A percentile compares a stretch with the other conserved stretches of the same genome.
These are phyloP conservation scores for Trichoderma citrinoviride DNA, from an alignment of 2,329 filamentous ascomycete genomes.

Conservation along the genomic window DNA sequence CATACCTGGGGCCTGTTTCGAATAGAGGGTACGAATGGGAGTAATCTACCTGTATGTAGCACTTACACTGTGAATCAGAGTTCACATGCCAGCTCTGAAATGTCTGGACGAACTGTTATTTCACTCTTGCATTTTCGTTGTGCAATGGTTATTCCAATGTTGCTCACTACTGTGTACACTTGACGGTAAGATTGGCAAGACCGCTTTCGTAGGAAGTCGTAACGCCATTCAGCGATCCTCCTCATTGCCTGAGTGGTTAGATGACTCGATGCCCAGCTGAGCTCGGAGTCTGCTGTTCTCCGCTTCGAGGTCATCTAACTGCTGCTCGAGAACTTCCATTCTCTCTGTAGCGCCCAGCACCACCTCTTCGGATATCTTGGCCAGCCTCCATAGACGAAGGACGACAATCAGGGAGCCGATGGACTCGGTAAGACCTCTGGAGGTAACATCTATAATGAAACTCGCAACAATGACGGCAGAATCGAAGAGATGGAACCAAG, in stretches of 20 bases:
- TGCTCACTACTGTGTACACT: background rate
- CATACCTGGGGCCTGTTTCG: slow-evolving; percentile 13
- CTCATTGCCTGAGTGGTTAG: slow-evolving; percentile 23
- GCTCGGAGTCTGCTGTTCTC: slow-evolving; percentile 39
- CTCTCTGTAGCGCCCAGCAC: slow-evolving; percentile 61
- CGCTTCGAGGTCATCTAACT: slow-evolving; percentile 51
- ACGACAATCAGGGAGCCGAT: slow-evolving; percentile 65
- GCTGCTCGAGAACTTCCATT: slow-evolving; percentile 55
- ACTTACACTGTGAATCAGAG: slow-evolving; percentile 14
- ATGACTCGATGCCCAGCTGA: slow-evolving; percentile 25
- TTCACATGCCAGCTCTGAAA: background rate
- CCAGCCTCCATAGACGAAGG: slow-evolving; percentile 64
- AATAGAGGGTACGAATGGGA: slow-evolving; percentile 22
- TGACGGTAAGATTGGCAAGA: too few species aligned
- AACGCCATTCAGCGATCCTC: background rate
- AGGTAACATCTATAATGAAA: slow-evolving; percentile 60
- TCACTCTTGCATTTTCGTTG: background rate
- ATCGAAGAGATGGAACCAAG: slow-evolving; percentile 64
- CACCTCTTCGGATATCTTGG: slow-evolving; percentile 69
- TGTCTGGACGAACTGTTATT: background rate
- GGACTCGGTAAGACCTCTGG: slow-evolving; percentile 59
- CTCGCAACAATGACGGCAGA: slow-evolving; percentile 59
- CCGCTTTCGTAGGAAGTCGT: background rate
- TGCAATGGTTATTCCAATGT: background rate
- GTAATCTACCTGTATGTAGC: slow-evolving; percentile 11